Base-by-base conservation (phyloP, 23 red algal genomes). In the Agarophyton chilense region DNA sequence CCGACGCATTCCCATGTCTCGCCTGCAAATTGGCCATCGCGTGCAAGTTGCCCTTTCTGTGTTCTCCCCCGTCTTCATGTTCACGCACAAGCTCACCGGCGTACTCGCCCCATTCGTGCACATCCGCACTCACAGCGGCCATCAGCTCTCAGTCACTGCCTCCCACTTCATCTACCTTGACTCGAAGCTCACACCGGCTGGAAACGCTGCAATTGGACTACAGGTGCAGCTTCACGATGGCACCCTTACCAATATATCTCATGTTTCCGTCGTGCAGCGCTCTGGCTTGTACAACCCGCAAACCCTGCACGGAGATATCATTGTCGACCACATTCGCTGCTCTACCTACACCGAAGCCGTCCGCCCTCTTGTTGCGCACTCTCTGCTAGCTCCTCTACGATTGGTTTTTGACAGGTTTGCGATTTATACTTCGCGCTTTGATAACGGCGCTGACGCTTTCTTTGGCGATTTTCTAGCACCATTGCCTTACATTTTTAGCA, bases 151-250 rank as follows among this genome's bases (percentile, higher is more conserved):
- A 16, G 52, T 72, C 32, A 94, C 91, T 7, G 45, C 43, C 43
- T 71, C 79, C 21, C 91, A 94, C 67, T 94, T 77, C 81, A 94
- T 94, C 82, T 94, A 94, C 51, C 67, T 85, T 7, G 76, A 94
- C 58, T 61, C 54, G 9, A 44, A 53, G 14, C 42, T 94, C 34
- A 43, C 52, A 19, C 79, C 91, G 8, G 91, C 91, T 26, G 55
- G 70, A 13, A 45, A 38, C 25, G 91, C 82, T 26, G 54, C 54
- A 70, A 36, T 87, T 43, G 91, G 91, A 71, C 79, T 87, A 26
- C 42, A 53, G 19, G 49, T 94, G 26, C 67, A 52, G 9, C 60
- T 85, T 34, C 51, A 68, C 42, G 80, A 94, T 81, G 80, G 81
- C 25, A 56, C 14, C 10, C 7, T 74, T 26, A 58, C 81, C 18